A percentile compares a stretch with the other conserved stretches of the same genome.
Evolutionary conservation across 768 basidiomycete species (phyloP).

Genomic region (Cystofilobasidium ferigula): DNA sequence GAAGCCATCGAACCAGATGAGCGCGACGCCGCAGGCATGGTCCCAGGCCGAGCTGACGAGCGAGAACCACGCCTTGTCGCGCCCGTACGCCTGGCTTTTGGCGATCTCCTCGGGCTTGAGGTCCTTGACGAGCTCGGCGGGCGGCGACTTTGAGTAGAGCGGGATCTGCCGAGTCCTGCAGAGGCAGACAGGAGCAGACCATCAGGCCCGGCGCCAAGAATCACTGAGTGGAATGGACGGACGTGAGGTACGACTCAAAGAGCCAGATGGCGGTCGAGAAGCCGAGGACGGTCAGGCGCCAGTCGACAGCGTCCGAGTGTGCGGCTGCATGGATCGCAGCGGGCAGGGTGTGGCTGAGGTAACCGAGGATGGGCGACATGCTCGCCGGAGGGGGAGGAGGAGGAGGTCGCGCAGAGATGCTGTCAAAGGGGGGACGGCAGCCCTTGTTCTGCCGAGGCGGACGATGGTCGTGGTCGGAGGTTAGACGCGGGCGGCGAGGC

Average conservation of each 20-base stretch:
- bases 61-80: slow-evolving; percentile 76
- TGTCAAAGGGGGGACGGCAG: neutral
- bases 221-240: slow-evolving; percentile 35
- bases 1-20: slow-evolving; percentile 58
- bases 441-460: neutral
- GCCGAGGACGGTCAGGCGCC: slow-evolving; percentile 67
- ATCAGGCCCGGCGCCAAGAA: neutral
- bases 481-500: too few species aligned
- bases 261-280: slow-evolving; percentile 67
- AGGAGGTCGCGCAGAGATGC: neutral
- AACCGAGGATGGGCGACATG: slow-evolving; percentile 15
- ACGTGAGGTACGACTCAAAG: slow-evolving; percentile 83
- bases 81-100: slow-evolving; percentile 85
- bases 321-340: neutral
- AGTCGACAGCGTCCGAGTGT: slow-evolving; percentile 43
- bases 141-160: slow-evolving; percentile 57
- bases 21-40: slow-evolving; percentile 55
- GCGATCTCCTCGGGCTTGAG: slow-evolving; percentile 50
- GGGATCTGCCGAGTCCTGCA: slow-evolving; percentile 69
- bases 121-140: neutral
- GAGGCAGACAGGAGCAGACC: neutral
- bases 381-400: neutral
- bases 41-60: slow-evolving; percentile 63
- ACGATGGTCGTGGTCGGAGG: too few species aligned
- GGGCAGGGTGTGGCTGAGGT: neutral